These are phyloP conservation scores for Pythium pyrilobum DNA, from an alignment of 352 stramenopile genomes.

Conservation along the genomic window DNA sequence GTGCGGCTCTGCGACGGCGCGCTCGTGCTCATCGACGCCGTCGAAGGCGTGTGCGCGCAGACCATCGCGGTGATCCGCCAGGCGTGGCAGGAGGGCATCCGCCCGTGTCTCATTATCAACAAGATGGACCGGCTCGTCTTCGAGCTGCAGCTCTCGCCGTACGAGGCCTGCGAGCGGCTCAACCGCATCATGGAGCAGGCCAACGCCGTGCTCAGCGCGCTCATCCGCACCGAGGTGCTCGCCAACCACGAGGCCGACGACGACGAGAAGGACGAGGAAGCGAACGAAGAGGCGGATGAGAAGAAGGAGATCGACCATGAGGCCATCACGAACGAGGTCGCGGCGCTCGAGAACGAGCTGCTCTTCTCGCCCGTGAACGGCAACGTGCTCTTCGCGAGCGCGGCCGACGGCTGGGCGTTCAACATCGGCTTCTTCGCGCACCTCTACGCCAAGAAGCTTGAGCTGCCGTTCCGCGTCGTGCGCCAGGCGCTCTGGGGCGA, in stretches of 20 bases:
- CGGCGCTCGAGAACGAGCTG: constrained; percentile 60
- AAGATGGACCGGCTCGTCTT: constrained; percentile 96
- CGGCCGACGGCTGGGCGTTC: constrained; percentile 92
- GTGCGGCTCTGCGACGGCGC: constrained; percentile 93
- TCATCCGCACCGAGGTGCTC: constrained; percentile 76
- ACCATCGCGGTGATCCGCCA: constrained; percentile 94
- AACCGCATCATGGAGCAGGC: constrained; percentile 90
- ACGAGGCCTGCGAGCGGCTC: constrained; percentile 92
- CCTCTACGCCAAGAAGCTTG: constrained; percentile 67
- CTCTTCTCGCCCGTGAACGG: constrained; percentile 84
- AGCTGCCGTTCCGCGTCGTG: constrained; percentile 54
- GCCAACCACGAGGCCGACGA: constrained; percentile 51
- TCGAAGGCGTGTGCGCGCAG: constrained; percentile 95
- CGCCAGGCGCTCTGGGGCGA: constrained; percentile 89
- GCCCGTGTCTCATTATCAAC: constrained; percentile 95
- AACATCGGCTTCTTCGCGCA: constrained; percentile 76
- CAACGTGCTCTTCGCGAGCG: constrained; percentile 93
- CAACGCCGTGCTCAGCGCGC: constrained; percentile 78
- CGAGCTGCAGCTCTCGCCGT: constrained; percentile 88
- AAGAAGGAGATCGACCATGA: constrained; percentile 15
- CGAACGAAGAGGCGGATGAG: constrained; percentile 9
- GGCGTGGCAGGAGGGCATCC: constrained; percentile 91
- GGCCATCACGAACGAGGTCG: constrained; percentile 61
- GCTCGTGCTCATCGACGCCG: constrained; percentile 94
- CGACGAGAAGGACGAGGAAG: constrained; percentile 20